Evolutionary conservation across 495 filamentous ascomycete genomes (phyloP).

Genomic region (Penicillium parvum): DNA sequence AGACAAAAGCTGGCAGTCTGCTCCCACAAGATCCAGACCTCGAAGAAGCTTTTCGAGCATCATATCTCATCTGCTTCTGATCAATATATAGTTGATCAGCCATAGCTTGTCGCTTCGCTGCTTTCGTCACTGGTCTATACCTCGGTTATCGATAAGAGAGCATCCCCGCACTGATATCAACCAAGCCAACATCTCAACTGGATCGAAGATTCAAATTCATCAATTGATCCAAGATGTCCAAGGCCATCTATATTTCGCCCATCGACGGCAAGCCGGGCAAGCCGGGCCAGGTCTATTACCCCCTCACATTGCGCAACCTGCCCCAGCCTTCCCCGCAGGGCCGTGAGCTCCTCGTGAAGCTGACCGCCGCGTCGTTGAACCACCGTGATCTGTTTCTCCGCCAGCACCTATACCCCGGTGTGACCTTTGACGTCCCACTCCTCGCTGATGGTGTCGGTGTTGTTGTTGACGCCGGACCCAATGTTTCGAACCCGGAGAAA

Average conservation of each 20-base stretch:
- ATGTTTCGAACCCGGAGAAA: conserved; percentile 37
- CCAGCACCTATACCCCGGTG: conserved; percentile 81
- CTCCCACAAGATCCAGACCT: background rate
- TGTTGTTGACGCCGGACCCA: conserved; percentile 59
- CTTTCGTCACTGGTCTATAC: background rate
- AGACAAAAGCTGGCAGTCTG: background rate
- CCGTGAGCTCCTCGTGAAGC: conserved; percentile 60
- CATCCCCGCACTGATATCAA: conserved; percentile 13
- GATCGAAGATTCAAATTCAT: background rate
- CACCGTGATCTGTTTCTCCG: conserved; percentile 91
- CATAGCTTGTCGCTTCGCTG: background rate
- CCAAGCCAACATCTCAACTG: background rate
- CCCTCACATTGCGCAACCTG: conserved; percentile 56
- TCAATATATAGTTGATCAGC: background rate
- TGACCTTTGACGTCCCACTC: conserved; percentile 70
- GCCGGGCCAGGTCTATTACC: conserved; percentile 77
- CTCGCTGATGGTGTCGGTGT: conserved; percentile 74
- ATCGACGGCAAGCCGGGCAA: conserved; percentile 64
- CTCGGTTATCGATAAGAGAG: conserved; percentile 19
- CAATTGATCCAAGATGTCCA: conserved; percentile 44
- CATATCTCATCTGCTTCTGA: background rate
- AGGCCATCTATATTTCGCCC: conserved; percentile 44
- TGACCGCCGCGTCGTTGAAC: conserved; percentile 78
- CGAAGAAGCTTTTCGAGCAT: no score
- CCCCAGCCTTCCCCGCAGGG: conserved; percentile 58